Base-by-base conservation (phyloP, 2,329 filamentous ascomycete species). In the Helotiales sp. region DNA sequence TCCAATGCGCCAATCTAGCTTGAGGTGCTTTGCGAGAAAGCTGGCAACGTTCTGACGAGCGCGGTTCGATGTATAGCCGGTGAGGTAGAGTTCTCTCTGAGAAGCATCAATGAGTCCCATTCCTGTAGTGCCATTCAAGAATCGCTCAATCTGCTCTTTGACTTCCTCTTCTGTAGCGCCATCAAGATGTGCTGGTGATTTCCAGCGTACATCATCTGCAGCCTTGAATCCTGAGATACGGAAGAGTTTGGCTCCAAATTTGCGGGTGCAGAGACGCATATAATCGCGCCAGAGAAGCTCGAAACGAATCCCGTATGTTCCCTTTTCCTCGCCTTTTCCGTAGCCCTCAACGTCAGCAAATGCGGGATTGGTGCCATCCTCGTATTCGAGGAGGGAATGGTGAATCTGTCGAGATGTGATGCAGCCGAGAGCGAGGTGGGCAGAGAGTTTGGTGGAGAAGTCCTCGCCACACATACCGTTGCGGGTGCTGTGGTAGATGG, bases 211-310 rank as follows among this genome's bases (percentile, higher is more conserved):
- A 15, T 75, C 74, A 36, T 76, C 73, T 12, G 74, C 72, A 42
- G 78, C 77, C 24, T 77, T 71, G 64, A 91, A 90, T 0, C 90
- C 90, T 4, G 80, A 77, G 1, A 87, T 72, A 12, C 76, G 74
- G 69, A 91, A 93, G 3, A 93, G 79, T 22, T 81, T 82, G 15
- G 72, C 68, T 0, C 83, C 81, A 61, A 89, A 91, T 66, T 93
- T 93, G 30, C 81, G 79, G 5, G 84, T 86, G 68, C 87, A 91
- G 0, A 93, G 79, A 1, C 88, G 80, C 86, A 93, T 91, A 67
- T 93, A 93, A 67, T 93, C 90, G 38, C 90, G 77, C 89, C 88
- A 91, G 0, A 93, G 72, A 0, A 95, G 76, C 67, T 93, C 89
- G 55, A 90, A 87, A 0, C 90, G 82, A 1, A 93, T 80, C 0